Evolutionary conservation across 805 yeast genomes (phyloP), one percentile per base, ranked within the genome.

Genomic region (Zygoascus bituminiphila): DNA sequence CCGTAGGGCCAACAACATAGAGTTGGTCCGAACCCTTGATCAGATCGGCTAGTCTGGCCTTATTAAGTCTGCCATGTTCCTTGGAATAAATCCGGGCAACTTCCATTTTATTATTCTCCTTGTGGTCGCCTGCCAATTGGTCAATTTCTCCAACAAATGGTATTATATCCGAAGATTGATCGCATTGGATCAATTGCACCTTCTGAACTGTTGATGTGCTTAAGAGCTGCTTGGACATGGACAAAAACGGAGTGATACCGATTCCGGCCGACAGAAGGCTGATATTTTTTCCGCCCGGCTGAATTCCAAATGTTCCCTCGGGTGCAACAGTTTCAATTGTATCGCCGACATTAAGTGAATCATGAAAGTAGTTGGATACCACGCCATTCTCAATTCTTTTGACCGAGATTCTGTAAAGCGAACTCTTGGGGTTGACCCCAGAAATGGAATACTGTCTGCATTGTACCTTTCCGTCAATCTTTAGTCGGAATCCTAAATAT

Each of bases 401-500:
- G 35, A 81, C 82, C n/a, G 82, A 72, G 52, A 82, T 77, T 57
- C 81, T 71, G 57, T 78, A 74, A 55, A 68, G 59, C 36, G 54
- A 56, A n/a, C 47, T 47, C 8, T 42, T 45, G 17, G 43, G 26
- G 8, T 36, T 20, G 12, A 42, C 22, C 8, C 71, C 64, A 3
- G 82, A 74, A 29, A 82, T 57, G 8, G 86, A 77, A 60, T 81
- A 82, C 54, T 80, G 81, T 59, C 88, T 74, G 26, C 72, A 76
- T 48, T 72, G 71, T 44, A 63, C 62, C 35, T 68, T 63, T 38
- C 69, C 72, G 36, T 64, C 63, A 21, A 23, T 62, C 58, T 42
- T 61, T 61, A 47, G 68, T 47, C 59, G 68, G 64, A 45, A 65
- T 55, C 58, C 55, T 12, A 76, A 53, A 53, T 73, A 76, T 59